phyloP scores from a whole-genome alignment of 768 basidiomycete genomes.

The Lactarius akahatsu region DNA sequence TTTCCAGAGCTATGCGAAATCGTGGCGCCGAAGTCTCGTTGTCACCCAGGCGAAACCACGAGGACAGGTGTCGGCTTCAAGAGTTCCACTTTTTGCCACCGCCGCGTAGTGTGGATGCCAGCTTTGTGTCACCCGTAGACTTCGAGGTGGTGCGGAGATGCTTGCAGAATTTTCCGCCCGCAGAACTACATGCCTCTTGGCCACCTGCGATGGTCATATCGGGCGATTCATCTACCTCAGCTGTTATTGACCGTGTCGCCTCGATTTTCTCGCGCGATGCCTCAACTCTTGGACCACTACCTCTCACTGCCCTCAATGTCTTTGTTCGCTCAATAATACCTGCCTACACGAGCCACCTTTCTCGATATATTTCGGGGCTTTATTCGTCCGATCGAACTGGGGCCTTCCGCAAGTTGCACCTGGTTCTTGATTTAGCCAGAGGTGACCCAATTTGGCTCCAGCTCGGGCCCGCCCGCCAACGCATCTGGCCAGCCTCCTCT shows the following conservation, averaged over 20 bases:
- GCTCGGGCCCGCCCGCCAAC: conserved; percentile 12
- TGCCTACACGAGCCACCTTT: conserved; percentile 17
- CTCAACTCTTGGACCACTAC: background rate
- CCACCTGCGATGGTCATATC: conserved; percentile 14
- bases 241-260: conserved; percentile 15
- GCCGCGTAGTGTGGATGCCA: background rate
- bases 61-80: conserved; percentile 24
- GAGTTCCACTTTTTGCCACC: conserved; percentile 20
- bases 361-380: conserved; percentile 19
- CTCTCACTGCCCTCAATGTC: conserved; percentile 9
- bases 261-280: conserved; percentile 16
- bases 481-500: conserved; percentile 15
- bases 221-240: conserved; percentile 7
- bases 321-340: conserved; percentile 21
- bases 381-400: conserved; percentile 18
- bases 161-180: background rate
- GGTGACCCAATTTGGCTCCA: conserved; percentile 13
- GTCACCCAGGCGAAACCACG: conserved; percentile 28
- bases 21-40: conserved; percentile 84
- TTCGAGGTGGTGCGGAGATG: conserved; percentile 27
- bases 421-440: conserved; percentile 15
- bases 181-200: background rate
- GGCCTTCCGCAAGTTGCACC: conserved; percentile 15
- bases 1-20: conserved; percentile 98
- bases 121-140: conserved; percentile 1